Base-by-base conservation (phyloP, 805 yeast species). In the Starmerella riodocensis region DNA sequence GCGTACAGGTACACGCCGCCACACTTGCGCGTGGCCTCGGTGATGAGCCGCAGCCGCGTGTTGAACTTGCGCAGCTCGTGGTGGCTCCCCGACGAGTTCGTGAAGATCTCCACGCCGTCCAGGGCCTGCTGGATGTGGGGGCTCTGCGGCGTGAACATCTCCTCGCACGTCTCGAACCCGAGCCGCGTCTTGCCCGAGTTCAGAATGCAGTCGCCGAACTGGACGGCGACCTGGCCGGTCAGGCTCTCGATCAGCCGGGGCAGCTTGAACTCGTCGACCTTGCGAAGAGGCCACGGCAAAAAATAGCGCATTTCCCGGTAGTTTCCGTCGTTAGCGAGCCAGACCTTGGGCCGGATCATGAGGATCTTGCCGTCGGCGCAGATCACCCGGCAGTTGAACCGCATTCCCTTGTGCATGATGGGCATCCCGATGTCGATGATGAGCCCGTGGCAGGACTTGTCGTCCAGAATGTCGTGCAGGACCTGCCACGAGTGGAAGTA, bases 131-230 rank as follows among this genome's bases (percentile, higher is more conserved):
- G 74, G 40, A 91, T 81, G 59, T 88, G 95, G 3, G 99, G 98
- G 3, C 94, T 76, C 48, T 83, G 78, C 1, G 99, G 98, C 0
- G 99, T 91, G 60, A 91, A 91, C 41, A 91, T 66, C 60, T 91
- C 99, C 58, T 91, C 99, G 59, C 99, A 91, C 0, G 99, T 93
- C 60, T 91, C 99, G 32, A 88, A 83, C n/a, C 99, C 99, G 40
- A 91, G 68, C 32, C 79, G 76, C 0, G 97, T 84, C 53, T 86
- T 96, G 42, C 74, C 56, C 1, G 95, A 80, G 37, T 79, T 73
- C 32, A 91, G 64, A 4, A 83, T 80, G 40, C 93, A 93, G 65
- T 91, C 97, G 37, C 99, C 99, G 60, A 91, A 76, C 22, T 71
- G 72, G 12, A 83, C 93, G 11, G 65, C 59, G 20, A 59, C 47